phyloP scores from a whole-genome alignment of 805 yeast genomes.

The Candida alai region DNA sequence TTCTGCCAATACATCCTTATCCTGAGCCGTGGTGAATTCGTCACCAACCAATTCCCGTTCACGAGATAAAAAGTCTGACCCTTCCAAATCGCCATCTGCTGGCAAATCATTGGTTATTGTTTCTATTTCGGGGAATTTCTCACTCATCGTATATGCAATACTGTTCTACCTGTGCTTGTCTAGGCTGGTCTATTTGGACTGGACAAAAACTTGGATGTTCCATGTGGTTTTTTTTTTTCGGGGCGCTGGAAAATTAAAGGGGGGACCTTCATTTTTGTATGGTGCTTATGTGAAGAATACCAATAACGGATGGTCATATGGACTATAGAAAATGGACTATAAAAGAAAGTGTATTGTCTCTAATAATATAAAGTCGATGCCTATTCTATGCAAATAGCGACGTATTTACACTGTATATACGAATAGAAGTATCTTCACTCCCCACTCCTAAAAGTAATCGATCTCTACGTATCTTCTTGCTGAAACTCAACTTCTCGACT shows the following conservation, averaged over 20 bases:
- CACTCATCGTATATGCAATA: constrained; percentile 48
- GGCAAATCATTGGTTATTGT: constrained; percentile 30
- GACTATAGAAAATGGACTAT: no score
- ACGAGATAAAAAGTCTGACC: constrained; percentile 60
- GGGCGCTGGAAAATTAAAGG: no score
- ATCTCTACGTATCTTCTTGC: constrained; percentile 18
- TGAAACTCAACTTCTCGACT: constrained; percentile 60
- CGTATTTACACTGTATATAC: constrained; percentile 31
- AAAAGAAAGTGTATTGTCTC: neutral
- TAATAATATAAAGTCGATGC: neutral
- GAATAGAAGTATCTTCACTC: constrained; percentile 61
- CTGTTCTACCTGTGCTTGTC: neutral
- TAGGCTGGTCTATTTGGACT: neutral
- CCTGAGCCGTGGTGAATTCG: constrained; percentile 66
- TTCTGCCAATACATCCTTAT: constrained; percentile 42
- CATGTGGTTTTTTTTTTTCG: no score
- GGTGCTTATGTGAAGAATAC: no score
- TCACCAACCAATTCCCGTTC: constrained; percentile 68
- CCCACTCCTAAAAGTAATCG: constrained; percentile 51
- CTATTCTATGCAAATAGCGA: constrained; percentile 4
- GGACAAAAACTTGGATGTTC: no score
- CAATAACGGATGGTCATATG: no score
- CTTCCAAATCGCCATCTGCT: constrained; percentile 30
- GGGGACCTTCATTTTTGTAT: no score
- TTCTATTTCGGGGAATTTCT: constrained; percentile 71